Base-by-base conservation (phyloP, 139 green algal genomes). In the Chlamydomonas sp. region DNA sequence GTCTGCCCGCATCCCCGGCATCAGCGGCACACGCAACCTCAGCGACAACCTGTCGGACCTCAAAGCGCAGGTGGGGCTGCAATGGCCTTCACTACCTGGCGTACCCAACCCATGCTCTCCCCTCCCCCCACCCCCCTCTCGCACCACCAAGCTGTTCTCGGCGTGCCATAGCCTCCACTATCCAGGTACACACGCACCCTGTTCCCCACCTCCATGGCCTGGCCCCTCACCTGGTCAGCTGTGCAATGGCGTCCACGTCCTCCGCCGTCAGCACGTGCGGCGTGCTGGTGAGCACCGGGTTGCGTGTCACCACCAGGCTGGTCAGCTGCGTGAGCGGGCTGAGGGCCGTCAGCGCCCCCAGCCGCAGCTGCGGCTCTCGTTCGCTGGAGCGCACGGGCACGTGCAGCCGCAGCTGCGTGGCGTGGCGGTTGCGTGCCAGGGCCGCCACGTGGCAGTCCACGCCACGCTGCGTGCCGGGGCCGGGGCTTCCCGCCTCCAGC, bases 391-490 rank as follows among this genome's bases (percentile, higher is more conserved):
- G 82, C 5, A 79, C 82, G 18, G 82, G 82, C 68, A 79, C 20
- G 69, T 86, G 82, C 20, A 86, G 61, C 18, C 73, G 72, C 2
- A 86, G 82, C 62, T 86, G 82, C 20, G 63, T 18, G 20, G 79
- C 72, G 71, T 86, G 82, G 12, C 82, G 82, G 72, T 86, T 86
- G 71, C 64, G 31, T 20, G 82, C 31, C 3, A 86, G 82, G 15
- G 82, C 60, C 0, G 49, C 31, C 8, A 86, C 58, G 82, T 86
- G 82, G 60, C 71, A 60, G 31, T 86, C 82, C 16, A 86, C 79
- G 82, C 82, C 82, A 10, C 82, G 82, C 20, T 86, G 82, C 71
- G 82, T 10, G n/a, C 60, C 31, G 3, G 60, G 12, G 10, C 31
- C 71, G 4, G 82, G 20, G n/a, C 72, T 71, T 20, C 71, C 79